Evolutionary conservation across 768 basidiomycete species (phyloP).

Genomic region (Agrocybe praecox): DNA sequence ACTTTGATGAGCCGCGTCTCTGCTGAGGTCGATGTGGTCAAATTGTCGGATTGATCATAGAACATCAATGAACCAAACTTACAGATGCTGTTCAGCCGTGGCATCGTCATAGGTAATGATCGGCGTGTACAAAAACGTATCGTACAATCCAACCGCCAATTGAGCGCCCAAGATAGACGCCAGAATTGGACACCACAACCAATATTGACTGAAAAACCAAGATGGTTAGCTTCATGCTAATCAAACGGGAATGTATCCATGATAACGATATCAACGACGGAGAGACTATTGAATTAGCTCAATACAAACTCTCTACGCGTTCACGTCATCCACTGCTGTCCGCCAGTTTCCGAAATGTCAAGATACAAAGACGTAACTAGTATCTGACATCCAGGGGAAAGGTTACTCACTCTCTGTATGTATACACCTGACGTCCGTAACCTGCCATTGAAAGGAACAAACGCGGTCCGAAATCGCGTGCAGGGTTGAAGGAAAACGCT

Average conservation of each 20-base stretch:
- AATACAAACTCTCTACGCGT: not conserved
- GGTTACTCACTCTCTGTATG: conserved; percentile 39
- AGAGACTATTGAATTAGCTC: not conserved
- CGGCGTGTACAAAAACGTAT: conserved; percentile 50
- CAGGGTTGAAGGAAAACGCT: conserved; percentile 70
- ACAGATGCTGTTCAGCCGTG: not conserved
- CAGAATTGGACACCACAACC: conserved; percentile 70
- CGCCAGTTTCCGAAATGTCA: not conserved
- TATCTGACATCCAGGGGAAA: not conserved
- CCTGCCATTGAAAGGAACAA: conserved; percentile 72
- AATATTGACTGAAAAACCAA: conserved; percentile 55
- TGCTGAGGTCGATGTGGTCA: not conserved
- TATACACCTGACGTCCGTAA: conserved; percentile 57
- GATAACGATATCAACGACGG: not conserved
- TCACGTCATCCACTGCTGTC: not conserved
- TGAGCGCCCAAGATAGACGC: conserved; percentile 63
- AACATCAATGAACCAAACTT: not conserved
- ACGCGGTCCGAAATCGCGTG: conserved; percentile 72
- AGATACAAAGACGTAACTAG: not conserved
- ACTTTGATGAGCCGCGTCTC: not conserved
- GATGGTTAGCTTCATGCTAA: conserved; percentile 16
- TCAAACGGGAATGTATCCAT: not conserved
- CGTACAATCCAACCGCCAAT: conserved; percentile 45
- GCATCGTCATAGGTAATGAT: not conserved
- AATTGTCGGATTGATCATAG: not conserved